Percentiles rank a stretch among this genome's conserved stretches.
Conservation (phyloP, 2,329 filamentous ascomycete species). For the Fonsecaea nubica region DNA sequence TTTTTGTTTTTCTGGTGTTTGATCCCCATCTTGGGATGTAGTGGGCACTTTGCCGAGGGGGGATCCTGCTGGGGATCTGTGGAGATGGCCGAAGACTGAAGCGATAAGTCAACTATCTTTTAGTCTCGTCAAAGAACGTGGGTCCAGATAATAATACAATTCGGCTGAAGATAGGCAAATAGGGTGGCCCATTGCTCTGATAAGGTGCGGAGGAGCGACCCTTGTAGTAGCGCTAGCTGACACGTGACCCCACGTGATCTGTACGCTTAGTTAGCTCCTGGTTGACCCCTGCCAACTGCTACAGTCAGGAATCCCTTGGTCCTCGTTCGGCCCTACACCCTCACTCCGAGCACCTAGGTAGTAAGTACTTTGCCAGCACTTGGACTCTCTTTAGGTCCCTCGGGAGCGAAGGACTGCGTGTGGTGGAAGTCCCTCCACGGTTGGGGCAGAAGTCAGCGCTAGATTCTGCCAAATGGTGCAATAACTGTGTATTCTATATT, state of each 20-base stretch:
- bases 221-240: too few species aligned
- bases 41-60: not conserved
- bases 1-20: not conserved
- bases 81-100: not conserved
- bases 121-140: constrained; percentile 5
- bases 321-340: too few species aligned
- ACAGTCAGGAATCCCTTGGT: too few species aligned
- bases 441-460: not conserved
- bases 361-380: not conserved
- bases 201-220: too few species aligned
- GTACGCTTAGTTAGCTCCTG: too few species aligned
- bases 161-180: not conserved
- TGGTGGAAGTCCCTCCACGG: not conserved
- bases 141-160: constrained; percentile 9
- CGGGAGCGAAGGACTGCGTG: not conserved
- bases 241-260: too few species aligned
- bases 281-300: too few species aligned
- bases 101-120: not conserved
- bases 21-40: not conserved
- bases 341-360: not conserved
- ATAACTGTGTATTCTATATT: not conserved
- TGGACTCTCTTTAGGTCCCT: not conserved
- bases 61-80: not conserved
- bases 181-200: not conserved
- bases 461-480: not conserved